Evolutionary conservation across 371 early-diverging fungal genomes (phyloP).

Genomic region (Mortierella sp.): DNA sequence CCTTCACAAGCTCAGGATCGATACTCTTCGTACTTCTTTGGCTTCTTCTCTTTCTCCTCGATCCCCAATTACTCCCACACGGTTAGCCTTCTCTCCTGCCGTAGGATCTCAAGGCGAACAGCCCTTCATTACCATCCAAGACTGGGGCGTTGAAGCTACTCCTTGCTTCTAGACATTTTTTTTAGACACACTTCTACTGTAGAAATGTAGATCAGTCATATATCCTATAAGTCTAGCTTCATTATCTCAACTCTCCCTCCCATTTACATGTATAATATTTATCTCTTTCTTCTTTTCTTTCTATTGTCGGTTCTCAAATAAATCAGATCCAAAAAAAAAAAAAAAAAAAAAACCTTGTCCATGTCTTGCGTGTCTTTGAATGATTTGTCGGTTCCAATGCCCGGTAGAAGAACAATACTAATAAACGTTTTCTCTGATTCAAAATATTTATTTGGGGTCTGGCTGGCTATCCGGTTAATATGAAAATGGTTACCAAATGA

Average conservation of each 20-base stretch:
- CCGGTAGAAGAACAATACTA: too few species aligned
- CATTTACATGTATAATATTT: not conserved
- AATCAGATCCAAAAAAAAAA: not conserved
- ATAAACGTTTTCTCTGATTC: too few species aligned
- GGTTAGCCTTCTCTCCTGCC: slow-evolving; percentile 56
- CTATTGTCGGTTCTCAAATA: not conserved
- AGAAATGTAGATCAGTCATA: not conserved
- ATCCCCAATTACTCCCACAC: slow-evolving; percentile 37
- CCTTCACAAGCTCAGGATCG: slow-evolving; percentile 40
- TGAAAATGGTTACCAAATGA: too few species aligned
- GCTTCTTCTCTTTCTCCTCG: slow-evolving; percentile 20
- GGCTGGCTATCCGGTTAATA: too few species aligned
- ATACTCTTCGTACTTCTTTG: slow-evolving; percentile 20
- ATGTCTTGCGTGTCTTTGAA: not conserved
- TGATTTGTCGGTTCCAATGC: too few species aligned
- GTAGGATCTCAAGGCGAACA: slow-evolving; percentile 58
- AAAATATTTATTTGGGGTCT: too few species aligned
- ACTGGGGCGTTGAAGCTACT: slow-evolving; percentile 61
- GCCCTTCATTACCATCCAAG: slow-evolving; percentile 71
- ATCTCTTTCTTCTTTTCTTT: slow-evolving; percentile 2
- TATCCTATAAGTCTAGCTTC: not conserved
- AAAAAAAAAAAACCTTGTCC: too few species aligned
- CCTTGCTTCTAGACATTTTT: not conserved
- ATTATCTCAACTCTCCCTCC: not conserved
- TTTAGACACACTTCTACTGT: not conserved